Percentiles rank a stretch among this genome's conserved stretches.
These are phyloP conservation scores for Boletus barrowsii DNA, from an alignment of 768 basidiomycete species.

Conservation along the genomic window DNA sequence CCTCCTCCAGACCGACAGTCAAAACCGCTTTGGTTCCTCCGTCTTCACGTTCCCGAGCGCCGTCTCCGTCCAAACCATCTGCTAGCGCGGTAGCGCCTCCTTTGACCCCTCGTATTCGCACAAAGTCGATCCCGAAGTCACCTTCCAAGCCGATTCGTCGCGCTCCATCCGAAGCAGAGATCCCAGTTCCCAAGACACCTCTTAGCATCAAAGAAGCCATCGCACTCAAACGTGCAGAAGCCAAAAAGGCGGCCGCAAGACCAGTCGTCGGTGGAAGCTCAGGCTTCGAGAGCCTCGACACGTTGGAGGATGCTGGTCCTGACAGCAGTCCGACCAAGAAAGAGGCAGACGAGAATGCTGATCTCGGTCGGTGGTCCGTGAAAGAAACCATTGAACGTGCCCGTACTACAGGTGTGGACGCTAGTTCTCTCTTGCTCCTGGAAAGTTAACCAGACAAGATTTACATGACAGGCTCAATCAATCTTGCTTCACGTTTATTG, in stretches of 20 bases:
- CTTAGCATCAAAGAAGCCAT: constrained; percentile 74
- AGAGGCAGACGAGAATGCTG: constrained; percentile 48
- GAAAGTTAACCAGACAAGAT: constrained; percentile 47
- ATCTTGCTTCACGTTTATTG: constrained; percentile 70
- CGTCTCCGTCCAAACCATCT: constrained; percentile 30
- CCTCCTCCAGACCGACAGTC: constrained; percentile 32
- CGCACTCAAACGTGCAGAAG: constrained; percentile 74
- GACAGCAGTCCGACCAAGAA: constrained; percentile 19
- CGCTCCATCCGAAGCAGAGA: constrained; percentile 19
- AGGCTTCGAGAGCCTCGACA: constrained; percentile 36
- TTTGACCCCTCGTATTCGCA: constrained; percentile 32
- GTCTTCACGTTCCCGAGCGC: constrained; percentile 31
- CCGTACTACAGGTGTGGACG: constrained; percentile 65
- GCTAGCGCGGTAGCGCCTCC: constrained; percentile 22
- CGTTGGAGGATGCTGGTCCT: constrained; percentile 50
- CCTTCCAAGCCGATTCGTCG: constrained; percentile 30
- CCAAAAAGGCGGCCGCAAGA: constrained; percentile 50
- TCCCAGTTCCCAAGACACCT: constrained; percentile 30
- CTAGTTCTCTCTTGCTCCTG: constrained; percentile 31
- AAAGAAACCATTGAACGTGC: constrained; percentile 77
- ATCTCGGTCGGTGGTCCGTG: constrained; percentile 58
- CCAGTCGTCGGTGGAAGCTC: constrained; percentile 24
- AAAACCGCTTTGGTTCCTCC: constrained; percentile 28
- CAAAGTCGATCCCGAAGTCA: constrained; percentile 37
- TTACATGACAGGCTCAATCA: constrained; percentile 59